These are phyloP conservation scores for Botryosphaeria dothidea DNA, from an alignment of 2,329 filamentous ascomycete genomes.

Conservation along the genomic window DNA sequence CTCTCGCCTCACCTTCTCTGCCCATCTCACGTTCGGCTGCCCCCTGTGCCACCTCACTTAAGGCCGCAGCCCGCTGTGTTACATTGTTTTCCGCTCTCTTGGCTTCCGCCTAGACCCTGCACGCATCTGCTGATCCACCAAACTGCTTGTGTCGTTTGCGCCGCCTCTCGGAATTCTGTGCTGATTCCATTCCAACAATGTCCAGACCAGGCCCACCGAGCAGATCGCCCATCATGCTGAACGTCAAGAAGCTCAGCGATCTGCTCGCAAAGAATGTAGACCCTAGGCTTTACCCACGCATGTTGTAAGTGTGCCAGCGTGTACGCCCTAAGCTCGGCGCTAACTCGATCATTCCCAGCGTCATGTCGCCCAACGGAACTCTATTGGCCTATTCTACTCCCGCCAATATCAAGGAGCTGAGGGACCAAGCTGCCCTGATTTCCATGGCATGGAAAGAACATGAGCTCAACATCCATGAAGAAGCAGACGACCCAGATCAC, in stretches of 20 bases:
- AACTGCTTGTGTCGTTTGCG: constrained; percentile 9
- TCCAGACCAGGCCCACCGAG: constrained; percentile 5
- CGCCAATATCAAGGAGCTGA: constrained; percentile 50
- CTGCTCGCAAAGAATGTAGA: constrained; percentile 46
- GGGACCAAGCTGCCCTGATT: constrained; percentile 51
- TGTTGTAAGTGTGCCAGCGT: constrained; percentile 36
- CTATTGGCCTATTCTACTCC: constrained; percentile 52
- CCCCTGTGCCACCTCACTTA: not conserved
- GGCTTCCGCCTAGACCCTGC: constrained; percentile 7
- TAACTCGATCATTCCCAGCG: constrained; percentile 28
- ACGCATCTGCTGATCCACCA: constrained; percentile 19
- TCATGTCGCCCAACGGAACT: constrained; percentile 55
- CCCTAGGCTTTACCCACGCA: constrained; percentile 43
- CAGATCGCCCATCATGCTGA: constrained; percentile 38
- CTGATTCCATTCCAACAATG: constrained; percentile 7
- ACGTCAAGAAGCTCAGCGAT: constrained; percentile 44
- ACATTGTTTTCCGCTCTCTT: constrained; percentile 9
- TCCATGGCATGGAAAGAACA: constrained; percentile 53
- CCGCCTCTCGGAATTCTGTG: not conserved
- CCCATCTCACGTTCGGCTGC: not conserved
- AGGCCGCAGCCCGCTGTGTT: constrained; percentile 6
- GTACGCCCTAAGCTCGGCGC: not conserved
- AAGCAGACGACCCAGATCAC: not conserved
- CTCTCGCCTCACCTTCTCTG: not conserved
- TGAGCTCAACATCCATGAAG: constrained; percentile 19